phyloP scores from a whole-genome alignment of 1,284 basidiomycete species.

The Tranzscheliella williamsii region DNA sequence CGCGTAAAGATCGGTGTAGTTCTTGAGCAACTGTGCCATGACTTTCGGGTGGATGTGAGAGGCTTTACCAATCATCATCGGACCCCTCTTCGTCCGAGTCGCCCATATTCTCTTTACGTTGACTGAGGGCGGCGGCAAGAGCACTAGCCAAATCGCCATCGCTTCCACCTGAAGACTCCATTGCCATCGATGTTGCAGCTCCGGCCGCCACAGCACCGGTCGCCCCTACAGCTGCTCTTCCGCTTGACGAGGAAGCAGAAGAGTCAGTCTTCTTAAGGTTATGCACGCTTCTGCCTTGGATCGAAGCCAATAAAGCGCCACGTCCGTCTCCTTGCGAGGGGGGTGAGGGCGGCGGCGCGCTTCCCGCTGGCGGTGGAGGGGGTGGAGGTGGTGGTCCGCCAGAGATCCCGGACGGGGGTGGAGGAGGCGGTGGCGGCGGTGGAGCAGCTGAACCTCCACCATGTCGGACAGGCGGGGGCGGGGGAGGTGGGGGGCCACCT shows the following conservation, averaged over 20 bases:
- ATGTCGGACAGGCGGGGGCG: slow-evolving; percentile 33
- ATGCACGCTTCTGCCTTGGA: slow-evolving; percentile 73
- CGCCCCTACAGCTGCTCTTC: slow-evolving; percentile 15
- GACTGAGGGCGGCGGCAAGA: slow-evolving; percentile 70
- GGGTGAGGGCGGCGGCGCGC: slow-evolving; percentile 44
- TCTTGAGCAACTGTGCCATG: no score
- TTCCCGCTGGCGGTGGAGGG: neutral
- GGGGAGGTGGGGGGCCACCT: slow-evolving; percentile 41
- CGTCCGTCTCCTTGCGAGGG: slow-evolving; percentile 61
- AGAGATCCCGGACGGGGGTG: slow-evolving; percentile 6
- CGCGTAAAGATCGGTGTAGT: no score
- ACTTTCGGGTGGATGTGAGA: no score
- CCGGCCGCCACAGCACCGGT: slow-evolving; percentile 21
- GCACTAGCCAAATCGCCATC: slow-evolving; percentile 70
- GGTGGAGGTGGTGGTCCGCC: slow-evolving; percentile 2
- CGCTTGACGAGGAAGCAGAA: slow-evolving; percentile 13
- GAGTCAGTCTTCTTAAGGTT: slow-evolving; percentile 71
- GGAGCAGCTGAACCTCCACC: slow-evolving; percentile 26
- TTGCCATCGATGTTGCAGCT: slow-evolving; percentile 12
- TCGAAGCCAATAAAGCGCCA: slow-evolving; percentile 69
- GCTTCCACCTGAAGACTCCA: slow-evolving; percentile 37
- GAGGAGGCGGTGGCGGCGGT: slow-evolving; percentile 47
- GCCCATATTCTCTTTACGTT: slow-evolving; percentile 85
- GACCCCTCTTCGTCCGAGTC: slow-evolving; percentile 84
- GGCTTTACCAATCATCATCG: slow-evolving; percentile 57